Conservation (phyloP, 2,329 filamentous ascomycete genomes). For the Colletotrichum salicis region DNA sequence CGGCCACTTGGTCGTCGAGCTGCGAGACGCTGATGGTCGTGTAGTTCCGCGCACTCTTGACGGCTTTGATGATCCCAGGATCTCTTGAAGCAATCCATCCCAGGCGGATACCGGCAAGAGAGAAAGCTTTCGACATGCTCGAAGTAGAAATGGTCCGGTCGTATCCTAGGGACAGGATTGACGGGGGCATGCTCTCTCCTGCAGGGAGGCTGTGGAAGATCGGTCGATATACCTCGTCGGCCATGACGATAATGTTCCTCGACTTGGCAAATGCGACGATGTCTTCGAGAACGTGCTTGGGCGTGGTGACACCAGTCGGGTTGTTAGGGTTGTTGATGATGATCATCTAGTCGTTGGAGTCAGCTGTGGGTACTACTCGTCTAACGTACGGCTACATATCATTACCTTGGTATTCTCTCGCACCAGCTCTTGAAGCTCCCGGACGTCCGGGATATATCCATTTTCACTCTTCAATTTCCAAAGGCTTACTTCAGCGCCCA, state of each 20-base stretch:
- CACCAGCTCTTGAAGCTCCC: constrained; percentile 72
- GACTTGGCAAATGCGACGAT: constrained; percentile 73
- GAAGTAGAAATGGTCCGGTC: constrained; percentile 78
- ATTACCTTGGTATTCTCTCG: constrained; percentile 76
- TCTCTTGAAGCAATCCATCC: constrained; percentile 83
- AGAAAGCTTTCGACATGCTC: constrained; percentile 89
- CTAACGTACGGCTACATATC: neutral
- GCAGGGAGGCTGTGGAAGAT: constrained; percentile 75
- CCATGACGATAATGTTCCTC: constrained; percentile 73
- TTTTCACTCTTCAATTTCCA: constrained; percentile 75
- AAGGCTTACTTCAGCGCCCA: constrained; percentile 78
- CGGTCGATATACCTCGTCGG: constrained; percentile 86
- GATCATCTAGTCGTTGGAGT: constrained; percentile 52
- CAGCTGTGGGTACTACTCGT: neutral
- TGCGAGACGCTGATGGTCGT: constrained; percentile 86
- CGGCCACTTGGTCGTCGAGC: constrained; percentile 81
- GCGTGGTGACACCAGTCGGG: constrained; percentile 78
- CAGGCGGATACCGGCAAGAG: constrained; percentile 80
- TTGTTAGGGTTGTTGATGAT: constrained; percentile 82
- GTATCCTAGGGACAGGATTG: constrained; percentile 78
- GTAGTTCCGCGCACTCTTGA: constrained; percentile 78
- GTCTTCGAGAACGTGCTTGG: constrained; percentile 66
- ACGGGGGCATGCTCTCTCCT: constrained; percentile 65
- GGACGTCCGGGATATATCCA: constrained; percentile 71
- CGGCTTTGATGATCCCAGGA: constrained; percentile 67